These are phyloP conservation scores for Ramalina intermedia DNA, from an alignment of 495 filamentous ascomycete genomes.

Conservation along the genomic window DNA sequence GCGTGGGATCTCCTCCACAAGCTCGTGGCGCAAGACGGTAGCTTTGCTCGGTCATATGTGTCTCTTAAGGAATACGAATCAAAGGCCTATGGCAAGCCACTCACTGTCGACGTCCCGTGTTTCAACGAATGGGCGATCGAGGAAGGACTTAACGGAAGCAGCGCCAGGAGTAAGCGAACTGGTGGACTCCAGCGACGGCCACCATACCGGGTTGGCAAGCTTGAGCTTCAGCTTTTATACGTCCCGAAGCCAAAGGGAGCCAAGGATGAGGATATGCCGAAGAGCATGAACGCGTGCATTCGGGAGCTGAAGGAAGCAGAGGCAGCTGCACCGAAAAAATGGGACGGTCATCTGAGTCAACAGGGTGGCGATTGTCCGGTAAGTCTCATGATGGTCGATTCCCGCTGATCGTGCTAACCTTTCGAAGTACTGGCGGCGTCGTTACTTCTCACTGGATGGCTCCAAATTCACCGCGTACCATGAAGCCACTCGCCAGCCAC, in stretches of 20 bases:
- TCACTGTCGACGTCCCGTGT: slow-evolving; percentile 74
- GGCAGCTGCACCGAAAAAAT: slow-evolving; percentile 51
- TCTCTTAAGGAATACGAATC: slow-evolving; percentile 84
- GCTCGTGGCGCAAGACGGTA: slow-evolving; percentile 77
- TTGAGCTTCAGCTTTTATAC: slow-evolving; percentile 84
- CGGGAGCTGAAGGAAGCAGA: slow-evolving; percentile 84
- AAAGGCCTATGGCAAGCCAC: slow-evolving; percentile 70
- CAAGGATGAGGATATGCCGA: slow-evolving; percentile 93
- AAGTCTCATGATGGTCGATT: slow-evolving; percentile 29
- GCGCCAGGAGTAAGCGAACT: slow-evolving; percentile 80
- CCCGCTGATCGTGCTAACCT: background rate
- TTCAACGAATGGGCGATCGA: slow-evolving; percentile 98
- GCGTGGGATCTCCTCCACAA: slow-evolving; percentile 81
- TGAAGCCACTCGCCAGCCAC: slow-evolving; percentile 84
- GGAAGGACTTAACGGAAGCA: slow-evolving; percentile 48
- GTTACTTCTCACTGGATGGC: slow-evolving; percentile 89
- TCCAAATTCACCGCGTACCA: slow-evolving; percentile 91
- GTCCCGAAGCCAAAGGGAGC: slow-evolving; percentile 81
- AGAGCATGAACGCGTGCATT: slow-evolving; percentile 92
- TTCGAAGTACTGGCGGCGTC: slow-evolving; percentile 80
- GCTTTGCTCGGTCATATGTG: slow-evolving; percentile 84
- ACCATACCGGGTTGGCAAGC: slow-evolving; percentile 87
- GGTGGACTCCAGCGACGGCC: slow-evolving; percentile 48
- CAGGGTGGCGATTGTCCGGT: slow-evolving; percentile 96
- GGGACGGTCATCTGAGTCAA: slow-evolving; percentile 83